Evolutionary conservation across 2,329 filamentous ascomycete genomes (phyloP).

Genomic region (Botryosphaeria dothidea): DNA sequence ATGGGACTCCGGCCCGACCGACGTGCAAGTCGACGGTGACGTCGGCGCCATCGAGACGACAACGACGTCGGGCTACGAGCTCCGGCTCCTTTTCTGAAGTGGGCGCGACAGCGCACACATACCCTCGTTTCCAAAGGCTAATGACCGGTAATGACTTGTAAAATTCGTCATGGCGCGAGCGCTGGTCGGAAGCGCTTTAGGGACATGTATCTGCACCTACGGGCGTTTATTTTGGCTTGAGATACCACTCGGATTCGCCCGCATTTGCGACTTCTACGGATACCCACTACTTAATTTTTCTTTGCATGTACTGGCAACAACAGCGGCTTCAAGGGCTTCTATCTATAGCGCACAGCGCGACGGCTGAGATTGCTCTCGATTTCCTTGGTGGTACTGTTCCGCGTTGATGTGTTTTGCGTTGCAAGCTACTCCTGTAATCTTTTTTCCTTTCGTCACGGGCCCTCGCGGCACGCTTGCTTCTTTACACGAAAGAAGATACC

Average conservation of each 20-base stretch:
- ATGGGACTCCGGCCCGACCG: conserved; percentile 52
- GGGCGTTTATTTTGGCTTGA: conserved; percentile 16
- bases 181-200: conserved; percentile 18
- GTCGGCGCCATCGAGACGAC: conserved; percentile 45
- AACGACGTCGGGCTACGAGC: conserved; percentile 49
- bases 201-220: conserved; percentile 15
- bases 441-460: neutral
- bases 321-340: conserved; percentile 7
- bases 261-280: conserved; percentile 14
- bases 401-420: conserved; percentile 8
- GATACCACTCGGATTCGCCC: conserved; percentile 15
- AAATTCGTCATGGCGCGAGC: conserved; percentile 16
- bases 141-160: conserved; percentile 18
- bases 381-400: conserved; percentile 6
- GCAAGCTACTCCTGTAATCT: conserved; percentile 3
- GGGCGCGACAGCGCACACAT: neutral
- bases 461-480: conserved; percentile 2
- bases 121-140: conserved; percentile 14
- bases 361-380: conserved; percentile 13
- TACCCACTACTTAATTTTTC: conserved; percentile 18
- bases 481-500: conserved; percentile 17
- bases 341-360: conserved; percentile 7
- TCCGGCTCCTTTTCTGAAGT: conserved; percentile 48
- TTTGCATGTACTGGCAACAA: conserved; percentile 17
- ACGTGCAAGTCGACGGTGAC: conserved; percentile 52